These are phyloP conservation scores for Cyphellophora attinorum DNA, from an alignment of 2,329 filamentous ascomycete genomes.

Conservation along the genomic window DNA sequence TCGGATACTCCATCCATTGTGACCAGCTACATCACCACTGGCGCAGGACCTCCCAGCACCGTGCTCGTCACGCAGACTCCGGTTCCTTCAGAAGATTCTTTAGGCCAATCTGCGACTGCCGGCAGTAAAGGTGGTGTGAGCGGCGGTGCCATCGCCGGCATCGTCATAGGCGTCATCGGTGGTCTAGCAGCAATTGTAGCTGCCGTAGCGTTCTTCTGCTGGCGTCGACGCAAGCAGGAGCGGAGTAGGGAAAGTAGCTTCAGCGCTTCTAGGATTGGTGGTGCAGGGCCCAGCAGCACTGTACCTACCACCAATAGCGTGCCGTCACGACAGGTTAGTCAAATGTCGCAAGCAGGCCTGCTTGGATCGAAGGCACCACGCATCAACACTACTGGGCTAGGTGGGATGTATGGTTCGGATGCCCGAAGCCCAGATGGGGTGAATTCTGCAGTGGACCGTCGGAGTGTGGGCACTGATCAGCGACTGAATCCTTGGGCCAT, in stretches of 20 bases:
- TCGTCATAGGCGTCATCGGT: conserved; percentile 31
- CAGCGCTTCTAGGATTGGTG: conserved; percentile 2
- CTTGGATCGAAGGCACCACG: conserved; percentile 14
- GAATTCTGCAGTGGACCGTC: conserved; percentile 12
- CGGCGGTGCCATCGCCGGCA: conserved; percentile 33
- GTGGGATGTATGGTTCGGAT: conserved; percentile 5
- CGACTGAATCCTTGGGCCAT: conserved; percentile 33
- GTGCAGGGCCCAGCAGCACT: conserved; percentile 8
- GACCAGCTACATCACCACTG: conserved; percentile 22
- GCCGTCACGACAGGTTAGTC: conserved; percentile 19
- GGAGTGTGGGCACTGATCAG: conserved; percentile 27
- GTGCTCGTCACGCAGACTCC: conserved; percentile 16
- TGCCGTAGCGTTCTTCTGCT: conserved; percentile 29
- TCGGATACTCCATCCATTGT: too few species aligned
- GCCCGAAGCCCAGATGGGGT: conserved; percentile 10
- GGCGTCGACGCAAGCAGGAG: conserved; percentile 25
- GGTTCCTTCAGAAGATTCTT: conserved; percentile 12
- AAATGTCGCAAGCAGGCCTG: conserved; percentile 18
- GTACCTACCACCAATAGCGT: conserved; percentile 12
- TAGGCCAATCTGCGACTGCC: conserved; percentile 12
- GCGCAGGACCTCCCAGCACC: conserved; percentile 22
- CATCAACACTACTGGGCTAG: conserved; percentile 13
- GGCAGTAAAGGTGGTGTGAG: conserved; percentile 22
- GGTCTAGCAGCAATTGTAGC: conserved; percentile 28
- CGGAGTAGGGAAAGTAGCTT: conserved; percentile 3